These are phyloP conservation scores for Mycena rebaudengoi DNA, from an alignment of 768 basidiomycete species.

Conservation along the genomic window DNA sequence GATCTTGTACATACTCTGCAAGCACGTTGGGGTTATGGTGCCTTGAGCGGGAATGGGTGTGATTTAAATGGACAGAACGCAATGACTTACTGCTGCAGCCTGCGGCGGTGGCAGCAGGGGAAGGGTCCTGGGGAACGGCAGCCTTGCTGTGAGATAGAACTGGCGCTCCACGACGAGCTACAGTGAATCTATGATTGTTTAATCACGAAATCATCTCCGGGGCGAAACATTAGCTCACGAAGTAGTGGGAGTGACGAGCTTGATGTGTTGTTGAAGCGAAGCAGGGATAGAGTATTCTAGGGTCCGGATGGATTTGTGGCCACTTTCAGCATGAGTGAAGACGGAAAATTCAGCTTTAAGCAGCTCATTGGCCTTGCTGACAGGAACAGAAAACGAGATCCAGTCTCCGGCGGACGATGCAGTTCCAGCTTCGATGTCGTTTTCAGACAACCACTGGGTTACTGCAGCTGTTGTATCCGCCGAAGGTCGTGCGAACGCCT, in stretches of 20 bases:
- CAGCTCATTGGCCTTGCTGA: conserved; percentile 33
- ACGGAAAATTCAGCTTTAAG: conserved; percentile 31
- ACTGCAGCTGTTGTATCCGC: conserved; percentile 26
- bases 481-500: conserved; percentile 16
- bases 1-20: conserved; percentile 37
- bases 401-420: conserved; percentile 36
- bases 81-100: conserved; percentile 13
- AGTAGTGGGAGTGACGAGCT: conserved; percentile 37
- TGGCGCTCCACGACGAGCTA: conserved; percentile 9
- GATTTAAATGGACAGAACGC: background rate
- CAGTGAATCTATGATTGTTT: background rate
- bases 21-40: conserved; percentile 36
- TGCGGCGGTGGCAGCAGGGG: conserved; percentile 9
- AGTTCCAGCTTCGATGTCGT: conserved; percentile 27
- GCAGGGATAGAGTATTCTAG: conserved; percentile 36
- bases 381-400: conserved; percentile 29
- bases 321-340: conserved; percentile 26
- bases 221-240: conserved; percentile 26
- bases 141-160: background rate
- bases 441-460: conserved; percentile 30
- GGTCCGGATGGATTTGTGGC: conserved; percentile 32
- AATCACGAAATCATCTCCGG: background rate
- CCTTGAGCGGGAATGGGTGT: background rate
- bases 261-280: conserved; percentile 30
- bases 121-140: background rate